These are phyloP conservation scores for Aspergillus proliferans DNA, from an alignment of 2,329 filamentous ascomycete species.

Conservation along the genomic window DNA sequence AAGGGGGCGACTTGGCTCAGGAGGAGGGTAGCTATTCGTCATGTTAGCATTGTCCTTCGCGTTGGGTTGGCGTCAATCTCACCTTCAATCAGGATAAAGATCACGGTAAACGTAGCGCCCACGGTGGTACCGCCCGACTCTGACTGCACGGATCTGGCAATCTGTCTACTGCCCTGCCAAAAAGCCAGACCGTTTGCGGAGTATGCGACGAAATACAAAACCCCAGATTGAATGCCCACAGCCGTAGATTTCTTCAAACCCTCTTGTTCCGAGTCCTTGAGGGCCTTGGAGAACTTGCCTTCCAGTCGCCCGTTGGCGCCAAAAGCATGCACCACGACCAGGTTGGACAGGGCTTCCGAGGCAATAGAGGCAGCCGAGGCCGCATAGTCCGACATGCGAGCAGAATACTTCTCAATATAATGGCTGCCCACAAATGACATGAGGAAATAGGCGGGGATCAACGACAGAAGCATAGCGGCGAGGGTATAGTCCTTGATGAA, in stretches of 20 bases:
- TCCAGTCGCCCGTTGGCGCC: slow-evolving; percentile 55
- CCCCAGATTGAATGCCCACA: slow-evolving; percentile 52
- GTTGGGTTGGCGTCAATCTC: no score
- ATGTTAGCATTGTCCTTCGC: no score
- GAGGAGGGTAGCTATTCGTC: slow-evolving; percentile 22
- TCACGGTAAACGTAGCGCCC: slow-evolving; percentile 32
- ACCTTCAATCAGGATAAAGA: slow-evolving; percentile 32
- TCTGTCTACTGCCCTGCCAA: slow-evolving; percentile 58
- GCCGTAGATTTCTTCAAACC: slow-evolving; percentile 54
- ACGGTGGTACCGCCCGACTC: slow-evolving; percentile 20
- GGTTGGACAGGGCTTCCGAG: slow-evolving; percentile 54
- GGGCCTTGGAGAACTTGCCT: slow-evolving; percentile 49
- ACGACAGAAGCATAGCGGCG: slow-evolving; percentile 57
- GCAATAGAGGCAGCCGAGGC: slow-evolving; percentile 57
- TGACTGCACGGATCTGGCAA: slow-evolving; percentile 32
- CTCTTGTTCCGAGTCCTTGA: slow-evolving; percentile 45
- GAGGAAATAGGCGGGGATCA: slow-evolving; percentile 58
- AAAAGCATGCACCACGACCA: slow-evolving; percentile 58
- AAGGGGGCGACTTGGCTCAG: slow-evolving; percentile 34
- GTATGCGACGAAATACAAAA: slow-evolving; percentile 62
- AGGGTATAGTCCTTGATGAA: slow-evolving; percentile 59
- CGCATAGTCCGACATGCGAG: slow-evolving; percentile 46
- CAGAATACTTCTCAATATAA: slow-evolving; percentile 46
- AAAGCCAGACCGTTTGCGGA: slow-evolving; percentile 62
- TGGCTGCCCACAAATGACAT: slow-evolving; percentile 54